Conservation (phyloP, 2,329 filamentous ascomycete genomes). For the Myotisia sp. region DNA sequence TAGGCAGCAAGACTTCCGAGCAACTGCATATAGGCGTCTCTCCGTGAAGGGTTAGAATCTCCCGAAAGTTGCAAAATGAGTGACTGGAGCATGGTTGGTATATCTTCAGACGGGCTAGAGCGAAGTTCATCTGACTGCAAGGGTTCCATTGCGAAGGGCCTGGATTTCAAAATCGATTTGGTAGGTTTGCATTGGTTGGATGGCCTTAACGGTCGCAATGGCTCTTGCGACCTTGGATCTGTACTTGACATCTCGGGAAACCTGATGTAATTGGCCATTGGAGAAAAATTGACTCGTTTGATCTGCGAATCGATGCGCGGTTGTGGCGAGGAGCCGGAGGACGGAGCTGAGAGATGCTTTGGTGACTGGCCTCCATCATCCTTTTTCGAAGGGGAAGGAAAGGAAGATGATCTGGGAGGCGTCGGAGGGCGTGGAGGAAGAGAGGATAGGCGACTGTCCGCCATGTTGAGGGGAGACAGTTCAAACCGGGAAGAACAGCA, state of each 20-base stretch:
- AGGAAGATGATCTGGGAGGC: conserved; percentile 31
- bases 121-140: conserved; percentile 30
- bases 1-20: conserved; percentile 64
- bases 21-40: conserved; percentile 78
- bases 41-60: conserved; percentile 52
- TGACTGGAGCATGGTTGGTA: conserved; percentile 72
- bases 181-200: conserved; percentile 41
- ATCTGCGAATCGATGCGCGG: conserved; percentile 25
- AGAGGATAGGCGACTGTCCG: neutral
- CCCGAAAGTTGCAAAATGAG: conserved; percentile 68
- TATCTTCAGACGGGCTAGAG: conserved; percentile 41
- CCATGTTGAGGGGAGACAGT: too few species aligned
- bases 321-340: conserved; percentile 15
- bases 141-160: conserved; percentile 30
- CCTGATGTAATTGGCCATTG: conserved; percentile 42
- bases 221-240: conserved; percentile 24
- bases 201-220: conserved; percentile 34
- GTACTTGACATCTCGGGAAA: conserved; percentile 25
- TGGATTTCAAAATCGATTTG: conserved; percentile 72
- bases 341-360: conserved; percentile 14
- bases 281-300: conserved; percentile 51
- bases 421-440: conserved; percentile 41
- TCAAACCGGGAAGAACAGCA: too few species aligned
- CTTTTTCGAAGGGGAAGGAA: conserved; percentile 16
- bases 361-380: conserved; percentile 24